Evolutionary conservation across 73 alveolate species (phyloP).

Genomic region (Paramecium octaurelia): DNA sequence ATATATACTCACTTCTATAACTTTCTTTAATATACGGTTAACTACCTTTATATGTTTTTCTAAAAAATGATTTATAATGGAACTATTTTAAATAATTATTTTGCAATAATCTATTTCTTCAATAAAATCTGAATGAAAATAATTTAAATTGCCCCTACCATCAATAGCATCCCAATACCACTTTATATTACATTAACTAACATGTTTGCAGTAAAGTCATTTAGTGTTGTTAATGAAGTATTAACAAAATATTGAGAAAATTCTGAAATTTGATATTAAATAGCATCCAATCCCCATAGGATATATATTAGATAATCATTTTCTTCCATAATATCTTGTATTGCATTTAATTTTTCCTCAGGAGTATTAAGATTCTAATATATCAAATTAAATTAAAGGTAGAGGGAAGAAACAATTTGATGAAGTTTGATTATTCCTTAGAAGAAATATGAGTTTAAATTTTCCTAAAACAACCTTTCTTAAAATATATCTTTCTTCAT

Average conservation of each 20-base stretch:
- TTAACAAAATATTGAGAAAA: neutral
- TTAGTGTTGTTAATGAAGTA: neutral
- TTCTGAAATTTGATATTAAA: neutral
- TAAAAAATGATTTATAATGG: neutral
- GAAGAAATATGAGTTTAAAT: neutral
- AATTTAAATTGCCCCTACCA: neutral
- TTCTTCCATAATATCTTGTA: neutral
- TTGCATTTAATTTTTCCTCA: neutral
- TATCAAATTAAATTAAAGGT: neutral
- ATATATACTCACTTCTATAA: neutral
- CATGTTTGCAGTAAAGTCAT: neutral
- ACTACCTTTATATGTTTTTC: neutral
- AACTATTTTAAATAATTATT: neutral
- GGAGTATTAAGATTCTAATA: neutral
- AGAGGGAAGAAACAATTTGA: neutral
- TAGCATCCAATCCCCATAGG: neutral
- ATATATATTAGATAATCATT: neutral
- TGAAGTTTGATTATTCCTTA: neutral
- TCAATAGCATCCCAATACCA: neutral
- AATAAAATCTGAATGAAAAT: neutral
- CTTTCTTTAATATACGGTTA: neutral
- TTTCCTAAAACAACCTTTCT: neutral
- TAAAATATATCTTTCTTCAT: neutral
- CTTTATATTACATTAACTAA: neutral
- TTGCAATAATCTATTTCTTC: neutral